phyloP scores from a whole-genome alignment of 768 basidiomycete species.

The Kwoniella mangroviensis region DNA sequence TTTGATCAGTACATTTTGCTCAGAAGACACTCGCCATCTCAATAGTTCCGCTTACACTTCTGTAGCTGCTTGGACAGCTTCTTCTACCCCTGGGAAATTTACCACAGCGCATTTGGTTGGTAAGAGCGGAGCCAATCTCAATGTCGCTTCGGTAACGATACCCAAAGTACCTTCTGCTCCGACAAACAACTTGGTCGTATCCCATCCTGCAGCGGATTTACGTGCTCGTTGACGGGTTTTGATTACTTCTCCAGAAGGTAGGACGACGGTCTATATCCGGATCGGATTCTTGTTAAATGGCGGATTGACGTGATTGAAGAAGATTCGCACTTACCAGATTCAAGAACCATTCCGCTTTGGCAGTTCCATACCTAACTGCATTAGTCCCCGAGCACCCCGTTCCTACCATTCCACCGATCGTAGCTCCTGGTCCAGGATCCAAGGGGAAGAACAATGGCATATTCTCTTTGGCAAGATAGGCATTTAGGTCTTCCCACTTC shows the following conservation, averaged over 20 bases:
- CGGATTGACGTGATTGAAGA: too few species aligned
- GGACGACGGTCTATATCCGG: constrained; percentile 80
- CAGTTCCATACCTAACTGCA: constrained; percentile 76
- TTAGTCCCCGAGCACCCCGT: constrained; percentile 84
- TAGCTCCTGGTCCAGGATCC: constrained; percentile 71
- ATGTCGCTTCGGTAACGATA: constrained; percentile 86
- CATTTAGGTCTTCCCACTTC: constrained; percentile 51
- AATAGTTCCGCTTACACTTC: constrained; percentile 63
- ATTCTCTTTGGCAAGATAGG: constrained; percentile 68
- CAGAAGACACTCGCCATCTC: too few species aligned
- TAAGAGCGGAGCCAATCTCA: constrained; percentile 77
- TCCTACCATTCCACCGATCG: constrained; percentile 86
- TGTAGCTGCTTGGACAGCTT: constrained; percentile 78
- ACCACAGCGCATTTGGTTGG: constrained; percentile 87
- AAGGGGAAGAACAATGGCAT: constrained; percentile 88
- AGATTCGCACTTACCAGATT: constrained; percentile 65
- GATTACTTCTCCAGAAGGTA: constrained; percentile 86
- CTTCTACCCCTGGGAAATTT: constrained; percentile 77
- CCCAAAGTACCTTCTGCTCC: constrained; percentile 89
- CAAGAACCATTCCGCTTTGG: constrained; percentile 84
- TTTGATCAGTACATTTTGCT: neutral
- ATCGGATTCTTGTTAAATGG: too few species aligned
- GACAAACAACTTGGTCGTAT: constrained; percentile 83
- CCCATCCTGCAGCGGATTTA: constrained; percentile 87
- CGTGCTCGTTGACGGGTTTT: constrained; percentile 69